Evolutionary conservation across 2,329 filamentous ascomycete species (phyloP), one percentile per base, ranked within the genome.

Genomic region (Trichocomaceae sp.): DNA sequence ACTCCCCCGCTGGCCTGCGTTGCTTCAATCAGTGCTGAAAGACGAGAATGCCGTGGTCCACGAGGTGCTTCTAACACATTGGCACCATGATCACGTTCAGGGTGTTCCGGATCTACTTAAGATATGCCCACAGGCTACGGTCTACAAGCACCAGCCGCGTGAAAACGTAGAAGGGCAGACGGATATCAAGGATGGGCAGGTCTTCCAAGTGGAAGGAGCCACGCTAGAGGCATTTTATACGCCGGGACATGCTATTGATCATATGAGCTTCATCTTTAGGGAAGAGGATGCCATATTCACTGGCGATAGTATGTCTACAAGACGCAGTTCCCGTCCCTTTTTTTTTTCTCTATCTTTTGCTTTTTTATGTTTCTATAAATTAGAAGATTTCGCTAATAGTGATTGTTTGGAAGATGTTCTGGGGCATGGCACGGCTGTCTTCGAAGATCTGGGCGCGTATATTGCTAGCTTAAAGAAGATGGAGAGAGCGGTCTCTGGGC

Each of bases 221-320:
- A 90, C 84, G 0, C 67, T 95, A 50, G 80, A 76, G 22, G 87
- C 88, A 0, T 75, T 84, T 20, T 76, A 85, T 67, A 83, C 80
- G 2, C 87, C 87, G 0, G 87, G 92, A 0, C 91, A 96, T 68
- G 87, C 91, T 0, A 75, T 75, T 2, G 91, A 96, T 65, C 92
- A 96, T 68, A 86, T 91, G 78, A 83, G 80, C 17, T 85, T 96
- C 61, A 69, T 90, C 5, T 72, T 95, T 4, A 80, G 85, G 46
- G 88, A 95, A 62, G 79, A 95, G 64, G 80, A 89, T 62, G 85
- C 88, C 41, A 83, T 96, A 74, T 93, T 96, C 69, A 95, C 90
- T 0, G 90, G 86, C 6, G 90, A 96, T 70, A 95, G 72, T 75
- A 59, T 62, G 72, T 69, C 23, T 39, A 35, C 9, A 35, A 13